phyloP scores from a whole-genome alignment of 2,329 filamentous ascomycete species.

The Trichophyton verrucosum region DNA sequence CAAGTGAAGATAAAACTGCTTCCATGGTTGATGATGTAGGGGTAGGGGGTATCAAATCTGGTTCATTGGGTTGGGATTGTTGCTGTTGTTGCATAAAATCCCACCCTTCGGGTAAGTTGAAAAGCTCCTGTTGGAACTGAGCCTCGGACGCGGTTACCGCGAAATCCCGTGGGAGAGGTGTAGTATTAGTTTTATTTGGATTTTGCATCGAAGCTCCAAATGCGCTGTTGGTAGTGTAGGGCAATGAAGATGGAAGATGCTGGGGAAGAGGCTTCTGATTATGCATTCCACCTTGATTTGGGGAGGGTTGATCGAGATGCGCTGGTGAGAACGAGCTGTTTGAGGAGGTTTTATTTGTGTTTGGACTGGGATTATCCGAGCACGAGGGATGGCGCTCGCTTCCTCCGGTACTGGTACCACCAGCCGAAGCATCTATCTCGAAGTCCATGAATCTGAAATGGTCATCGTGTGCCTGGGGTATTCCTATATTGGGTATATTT shows the following conservation, averaged over 20 bases:
- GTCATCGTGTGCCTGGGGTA: constrained; percentile 4
- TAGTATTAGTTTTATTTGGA: constrained; percentile 12
- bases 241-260: not conserved
- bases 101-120: constrained; percentile 22
- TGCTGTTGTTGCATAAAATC: constrained; percentile 14
- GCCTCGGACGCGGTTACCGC: not conserved
- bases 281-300: constrained; percentile 15
- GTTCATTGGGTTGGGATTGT: constrained; percentile 10
- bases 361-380: constrained; percentile 27
- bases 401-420: constrained; percentile 15
- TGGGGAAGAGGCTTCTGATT: constrained; percentile 2
- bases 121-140: constrained; percentile 16
- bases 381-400: constrained; percentile 21
- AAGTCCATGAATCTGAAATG: constrained; percentile 13
- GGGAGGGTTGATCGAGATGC: constrained; percentile 20
- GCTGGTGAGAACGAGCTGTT: constrained; percentile 25
- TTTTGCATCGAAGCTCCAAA: constrained; percentile 12
- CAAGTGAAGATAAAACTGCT: constrained; percentile 18
- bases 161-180: not conserved
- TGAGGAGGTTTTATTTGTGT: constrained; percentile 27
- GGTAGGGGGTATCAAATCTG: constrained; percentile 3
- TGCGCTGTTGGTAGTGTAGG: constrained; percentile 5
- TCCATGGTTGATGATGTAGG: not conserved
- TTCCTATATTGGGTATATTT: not conserved
- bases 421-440: constrained; percentile 25